Evolutionary conservation across 345 rosid genomes (phyloP), one percentile per base, ranked within the genome.

Genomic region (Gossypium turneri): DNA sequence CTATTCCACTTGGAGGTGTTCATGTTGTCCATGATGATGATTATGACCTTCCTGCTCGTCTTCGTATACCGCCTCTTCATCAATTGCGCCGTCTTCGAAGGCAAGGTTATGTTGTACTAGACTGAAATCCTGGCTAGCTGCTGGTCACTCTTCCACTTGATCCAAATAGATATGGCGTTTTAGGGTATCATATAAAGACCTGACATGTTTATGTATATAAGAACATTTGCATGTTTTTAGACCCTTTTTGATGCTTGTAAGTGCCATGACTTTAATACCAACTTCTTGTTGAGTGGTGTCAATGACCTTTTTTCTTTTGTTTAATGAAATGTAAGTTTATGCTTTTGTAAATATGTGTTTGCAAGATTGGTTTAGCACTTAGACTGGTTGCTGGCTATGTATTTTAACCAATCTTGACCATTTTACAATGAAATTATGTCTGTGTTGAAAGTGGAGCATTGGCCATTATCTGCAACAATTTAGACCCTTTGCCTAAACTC

Each of bases 21-120:
- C 29, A 11, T 19, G 65, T 79, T 7, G n/a, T 75, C 4, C 83
- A 84, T 24, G 88, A 86, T 29, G 86, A 84, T 73, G 68, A 82
- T 73, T 71, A 83, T 71, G 87, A 83, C 34, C 75, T 19, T 69
- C 78, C 70, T 38, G 77, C 57, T 29, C 8, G 8, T 13, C 75
- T 74, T 72, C 81, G 41, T 34, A 1, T n/a, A 56, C 81, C 59
- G 0, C 73, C 69, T 79, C n/a, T 53, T 78, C 67, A 24, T 11
- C 62, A 2, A 17, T 56, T 76, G 68, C 76, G 78, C 57, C 68
- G 74, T 41, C 7, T 53, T 34, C 70, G 9, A 38, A 4, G 20
- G 61, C 45, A 77, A 68, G 76, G 67, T 5, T 73, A 65, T 29
- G 72, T 81, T 57, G 41, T 34, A 34, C 41, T 3, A 75, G 19